These are phyloP conservation scores for Delonix regia DNA, from an alignment of 306 rosid species.

Conservation along the genomic window DNA sequence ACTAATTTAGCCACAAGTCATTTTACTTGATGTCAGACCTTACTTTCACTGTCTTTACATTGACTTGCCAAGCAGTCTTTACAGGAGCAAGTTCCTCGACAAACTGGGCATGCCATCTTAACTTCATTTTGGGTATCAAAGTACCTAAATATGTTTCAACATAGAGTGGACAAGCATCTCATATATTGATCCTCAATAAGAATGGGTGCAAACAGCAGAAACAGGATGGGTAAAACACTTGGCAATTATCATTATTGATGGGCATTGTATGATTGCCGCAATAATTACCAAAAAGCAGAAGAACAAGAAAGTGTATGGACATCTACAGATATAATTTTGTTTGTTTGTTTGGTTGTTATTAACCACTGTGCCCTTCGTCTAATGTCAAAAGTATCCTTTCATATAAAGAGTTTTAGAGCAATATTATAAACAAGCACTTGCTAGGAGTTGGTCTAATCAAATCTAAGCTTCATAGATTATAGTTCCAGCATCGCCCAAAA, in stretches of 20 bases:
- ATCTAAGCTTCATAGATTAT: constrained; percentile 23
- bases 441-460: constrained; percentile 11
- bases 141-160: constrained; percentile 57
- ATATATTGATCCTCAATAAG: constrained; percentile 21
- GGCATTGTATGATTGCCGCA: constrained; percentile 8
- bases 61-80: constrained; percentile 73
- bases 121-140: constrained; percentile 76
- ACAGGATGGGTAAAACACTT: constrained; percentile 13
- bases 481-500: constrained; percentile 25
- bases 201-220: constrained; percentile 27
- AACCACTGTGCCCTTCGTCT: not conserved
- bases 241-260: constrained; percentile 24
- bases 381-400: constrained; percentile 12
- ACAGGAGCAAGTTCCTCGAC: constrained; percentile 87
- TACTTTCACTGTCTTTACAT: constrained; percentile 79
- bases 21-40: constrained; percentile 81
- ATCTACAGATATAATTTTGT: not conserved
- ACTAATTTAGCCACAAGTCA: constrained; percentile 32
- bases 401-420: not conserved
- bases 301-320: not conserved
- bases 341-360: not conserved
- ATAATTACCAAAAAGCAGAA: not conserved
- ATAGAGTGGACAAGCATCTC: constrained; percentile 30
- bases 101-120: constrained; percentile 89
- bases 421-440: constrained; percentile 12